Evolutionary conservation across 73 alveolate genomes (phyloP).

Genomic region (Strombidium stylifer): DNA sequence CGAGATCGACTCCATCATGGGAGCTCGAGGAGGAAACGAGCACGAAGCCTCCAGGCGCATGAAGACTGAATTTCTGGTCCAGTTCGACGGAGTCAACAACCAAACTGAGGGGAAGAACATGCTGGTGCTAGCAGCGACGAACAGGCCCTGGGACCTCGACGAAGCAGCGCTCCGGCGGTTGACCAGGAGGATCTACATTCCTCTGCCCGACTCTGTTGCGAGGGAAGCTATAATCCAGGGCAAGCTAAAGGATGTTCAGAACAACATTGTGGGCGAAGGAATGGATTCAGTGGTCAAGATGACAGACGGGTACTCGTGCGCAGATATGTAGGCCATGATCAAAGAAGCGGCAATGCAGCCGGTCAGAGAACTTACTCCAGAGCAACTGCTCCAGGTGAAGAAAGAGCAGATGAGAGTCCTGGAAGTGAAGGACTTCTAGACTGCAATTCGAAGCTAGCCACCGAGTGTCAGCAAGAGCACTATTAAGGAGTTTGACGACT

Average conservation of each 20-base stretch:
- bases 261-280: slow-evolving; percentile 31
- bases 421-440: slow-evolving; percentile 18
- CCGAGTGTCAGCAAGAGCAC: slow-evolving; percentile 45
- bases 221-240: slow-evolving; percentile 59
- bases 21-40: slow-evolving; percentile 68
- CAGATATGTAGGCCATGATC: slow-evolving; percentile 72
- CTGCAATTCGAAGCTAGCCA: slow-evolving; percentile 1
- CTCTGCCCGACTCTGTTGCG: slow-evolving; percentile 73
- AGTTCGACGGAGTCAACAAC: slow-evolving; percentile 86
- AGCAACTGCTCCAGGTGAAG: slow-evolving; percentile 20
- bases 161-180: slow-evolving; percentile 86
- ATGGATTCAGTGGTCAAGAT: slow-evolving; percentile 54
- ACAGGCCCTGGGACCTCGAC: slow-evolving; percentile 80
- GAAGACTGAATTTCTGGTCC: slow-evolving; percentile 89
- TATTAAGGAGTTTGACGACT: slow-evolving; percentile 37
- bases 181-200: slow-evolving; percentile 79
- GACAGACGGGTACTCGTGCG: slow-evolving; percentile 78
- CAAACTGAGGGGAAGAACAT: slow-evolving; percentile 61
- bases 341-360: slow-evolving; percentile 87
- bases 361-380: slow-evolving; percentile 61
- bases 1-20: slow-evolving; percentile 78
- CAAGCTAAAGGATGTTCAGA: slow-evolving; percentile 39
- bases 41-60: slow-evolving; percentile 84
- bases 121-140: slow-evolving; percentile 79
- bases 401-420: slow-evolving; percentile 25